Evolutionary conservation across 2,329 filamentous ascomycete genomes (phyloP).

Genomic region (Alternaria conjuncta): DNA sequence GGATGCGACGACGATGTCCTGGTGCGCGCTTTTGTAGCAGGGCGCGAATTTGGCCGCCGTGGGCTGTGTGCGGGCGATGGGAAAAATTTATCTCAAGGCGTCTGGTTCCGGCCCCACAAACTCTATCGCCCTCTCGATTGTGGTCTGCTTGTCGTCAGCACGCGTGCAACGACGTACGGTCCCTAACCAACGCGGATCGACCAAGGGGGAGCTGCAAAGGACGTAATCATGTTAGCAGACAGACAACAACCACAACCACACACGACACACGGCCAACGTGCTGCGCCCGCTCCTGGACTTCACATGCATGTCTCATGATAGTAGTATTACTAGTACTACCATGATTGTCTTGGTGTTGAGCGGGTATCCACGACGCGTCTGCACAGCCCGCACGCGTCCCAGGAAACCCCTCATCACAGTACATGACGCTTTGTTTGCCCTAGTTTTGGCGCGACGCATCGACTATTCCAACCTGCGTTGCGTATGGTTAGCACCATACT

Average conservation of each 20-base stretch:
- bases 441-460: neutral
- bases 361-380: slow-evolving; percentile 8
- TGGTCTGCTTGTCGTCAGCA: slow-evolving; percentile 24
- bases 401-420: slow-evolving; percentile 11
- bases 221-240: slow-evolving; percentile 3
- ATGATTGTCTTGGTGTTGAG: slow-evolving; percentile 16
- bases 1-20: neutral
- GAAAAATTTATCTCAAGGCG: slow-evolving; percentile 1
- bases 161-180: slow-evolving; percentile 1
- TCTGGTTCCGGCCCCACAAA: slow-evolving; percentile 15
- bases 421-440: slow-evolving; percentile 10
- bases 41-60: neutral
- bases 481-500: slow-evolving; percentile 18
- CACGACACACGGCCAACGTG: slow-evolving; percentile 23
- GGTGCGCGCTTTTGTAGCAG: neutral
- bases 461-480: slow-evolving; percentile 31
- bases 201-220: neutral
- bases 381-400: slow-evolving; percentile 14
- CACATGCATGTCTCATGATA: slow-evolving; percentile 13
- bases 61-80: neutral
- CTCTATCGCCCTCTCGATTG: neutral
- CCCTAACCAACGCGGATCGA: neutral
- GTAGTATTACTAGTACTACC: slow-evolving; percentile 12
- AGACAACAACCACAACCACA: slow-evolving; percentile 12
- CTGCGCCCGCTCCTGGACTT: slow-evolving; percentile 15